Percentiles rank a stretch among this genome's conserved stretches.
Evolutionary conservation across 2,329 filamentous ascomycete genomes (phyloP).

Genomic region (Aspergillus fumigatiaffinis): DNA sequence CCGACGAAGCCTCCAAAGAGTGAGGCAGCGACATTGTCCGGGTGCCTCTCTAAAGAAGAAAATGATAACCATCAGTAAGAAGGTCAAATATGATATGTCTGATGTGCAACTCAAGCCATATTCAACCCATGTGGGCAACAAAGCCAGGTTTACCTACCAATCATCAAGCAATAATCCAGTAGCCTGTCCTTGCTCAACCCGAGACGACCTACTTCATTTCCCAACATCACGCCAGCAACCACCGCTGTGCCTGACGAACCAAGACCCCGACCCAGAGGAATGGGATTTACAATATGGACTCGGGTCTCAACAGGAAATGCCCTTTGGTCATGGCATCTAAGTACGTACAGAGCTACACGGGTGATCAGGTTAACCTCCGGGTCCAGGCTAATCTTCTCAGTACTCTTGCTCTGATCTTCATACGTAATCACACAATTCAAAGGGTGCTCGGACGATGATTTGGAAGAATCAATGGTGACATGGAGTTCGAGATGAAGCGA

Average conservation of each 20-base stretch:
- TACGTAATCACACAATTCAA: constrained; percentile 81
- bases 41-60: constrained; percentile 61
- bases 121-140: not conserved
- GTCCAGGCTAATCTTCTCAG: constrained; percentile 71
- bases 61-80: constrained; percentile 12
- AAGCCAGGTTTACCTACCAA: constrained; percentile 54
- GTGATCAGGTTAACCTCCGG: constrained; percentile 91
- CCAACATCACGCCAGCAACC: constrained; percentile 89
- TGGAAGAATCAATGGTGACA: constrained; percentile 66
- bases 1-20: constrained; percentile 96
- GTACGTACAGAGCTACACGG: constrained; percentile 86
- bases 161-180: constrained; percentile 97
- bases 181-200: constrained; percentile 74
- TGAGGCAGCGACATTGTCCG: constrained; percentile 91
- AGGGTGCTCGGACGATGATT: constrained; percentile 33
- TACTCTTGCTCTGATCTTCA: constrained; percentile 72
- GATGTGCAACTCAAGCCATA: not conserved
- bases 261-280: constrained; percentile 84
- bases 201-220: constrained; percentile 80
- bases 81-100: not conserved
- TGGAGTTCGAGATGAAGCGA: constrained; percentile 89
- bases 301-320: constrained; percentile 81
- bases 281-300: constrained; percentile 93
- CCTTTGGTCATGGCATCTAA: constrained; percentile 84
- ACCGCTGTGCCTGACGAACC: constrained; percentile 96